Evolutionary conservation across 345 rosid genomes (phyloP), one percentile per base, ranked within the genome.

Genomic region (Psidium friedrichsthalianum): DNA sequence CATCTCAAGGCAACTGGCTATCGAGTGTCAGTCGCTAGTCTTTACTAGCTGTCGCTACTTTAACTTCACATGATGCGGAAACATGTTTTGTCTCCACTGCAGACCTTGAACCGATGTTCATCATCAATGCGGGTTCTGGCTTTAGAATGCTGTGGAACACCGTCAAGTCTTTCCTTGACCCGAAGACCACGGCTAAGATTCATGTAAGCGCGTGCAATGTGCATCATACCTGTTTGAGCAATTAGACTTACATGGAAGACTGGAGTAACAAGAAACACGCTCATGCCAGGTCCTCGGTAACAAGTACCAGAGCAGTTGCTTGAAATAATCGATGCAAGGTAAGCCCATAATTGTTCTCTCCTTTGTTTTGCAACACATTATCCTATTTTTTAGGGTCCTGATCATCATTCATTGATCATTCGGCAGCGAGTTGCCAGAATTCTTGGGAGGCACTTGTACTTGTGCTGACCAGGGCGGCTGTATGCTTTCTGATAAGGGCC

Each of bases 101-200:
- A 95, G 98, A 93, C 96, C 87, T 91, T 97, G 94, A 93, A 93
- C 84, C 96, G 96, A 97, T 97, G 99, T 96, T 97, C 92, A 97
- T 97, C 90, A 94, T 97, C 91, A 96, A 97, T 90, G 99, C 99
- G 53, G 98, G 99, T 47, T 94, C 96, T 53, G 99, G 99, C 91
- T 97, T 97, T 86, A 97, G 99, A 90, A 95, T 97, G 96, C 86
- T 97, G 95, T 97, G 99, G 99, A 97, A 89, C 92, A 92, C 98
- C 56, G 90, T 96, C 22, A 97, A 96, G 90, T 95, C 98, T 78
- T 96, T 97, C 94, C 98, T 97, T 85, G 99, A 97, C 87, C 98
- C 98, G 3, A 97, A 96, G 92, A 97, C 98, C 82, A 94, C 98
- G 21, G 96, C 98, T 85, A 97, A 97, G 89, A 97, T 97, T 87